Percentiles rank a stretch among this genome's conserved stretches.
Evolutionary conservation across 208 protist genomes (phyloP).

Genomic region (Balamuthia mandrillaris): DNA sequence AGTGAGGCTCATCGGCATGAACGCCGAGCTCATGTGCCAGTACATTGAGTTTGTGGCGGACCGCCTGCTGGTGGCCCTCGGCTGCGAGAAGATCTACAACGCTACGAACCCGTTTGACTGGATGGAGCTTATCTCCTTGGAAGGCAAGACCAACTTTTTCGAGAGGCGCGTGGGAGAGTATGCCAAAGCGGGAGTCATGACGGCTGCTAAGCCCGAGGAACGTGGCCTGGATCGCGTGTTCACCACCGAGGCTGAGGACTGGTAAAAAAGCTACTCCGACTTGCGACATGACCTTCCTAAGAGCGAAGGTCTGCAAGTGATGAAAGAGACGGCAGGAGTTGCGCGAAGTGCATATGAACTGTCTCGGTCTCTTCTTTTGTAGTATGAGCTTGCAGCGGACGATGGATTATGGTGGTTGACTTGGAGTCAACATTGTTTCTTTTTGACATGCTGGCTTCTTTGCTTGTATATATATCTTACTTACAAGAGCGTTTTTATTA

Average conservation of each 20-base stretch:
- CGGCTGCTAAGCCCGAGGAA: constrained; percentile 58
- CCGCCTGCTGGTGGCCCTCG: constrained; percentile 91
- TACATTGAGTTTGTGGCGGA: constrained; percentile 99
- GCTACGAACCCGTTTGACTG: constrained; percentile 97
- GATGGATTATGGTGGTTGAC: too few relatives aligned
- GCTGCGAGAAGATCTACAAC: constrained; percentile 90
- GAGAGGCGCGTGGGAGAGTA: constrained; percentile 98
- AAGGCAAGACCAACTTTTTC: constrained; percentile 99
- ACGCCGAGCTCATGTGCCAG: constrained; percentile 91
- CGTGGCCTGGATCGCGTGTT: constrained; percentile 67
- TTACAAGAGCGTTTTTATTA: too few relatives aligned
- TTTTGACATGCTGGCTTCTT: too few relatives aligned
- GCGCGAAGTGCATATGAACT: too few relatives aligned
- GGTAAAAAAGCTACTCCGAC: background rate
- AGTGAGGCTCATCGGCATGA: constrained; percentile 96
- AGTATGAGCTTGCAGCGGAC: too few relatives aligned
- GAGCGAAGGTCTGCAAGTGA: too few relatives aligned
- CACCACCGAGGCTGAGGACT: constrained; percentile 86
- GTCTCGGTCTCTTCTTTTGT: too few relatives aligned
- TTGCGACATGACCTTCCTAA: too few relatives aligned
- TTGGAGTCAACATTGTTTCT: too few relatives aligned
- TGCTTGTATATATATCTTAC: too few relatives aligned
- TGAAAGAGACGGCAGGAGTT: too few relatives aligned
- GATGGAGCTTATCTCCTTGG: constrained; percentile 98
- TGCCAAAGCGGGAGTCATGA: constrained; percentile 94